Percentiles rank a stretch among this genome's conserved stretches.
These are phyloP conservation scores for Claviceps digitariae DNA, from an alignment of 2,329 filamentous ascomycete species.

Conservation along the genomic window DNA sequence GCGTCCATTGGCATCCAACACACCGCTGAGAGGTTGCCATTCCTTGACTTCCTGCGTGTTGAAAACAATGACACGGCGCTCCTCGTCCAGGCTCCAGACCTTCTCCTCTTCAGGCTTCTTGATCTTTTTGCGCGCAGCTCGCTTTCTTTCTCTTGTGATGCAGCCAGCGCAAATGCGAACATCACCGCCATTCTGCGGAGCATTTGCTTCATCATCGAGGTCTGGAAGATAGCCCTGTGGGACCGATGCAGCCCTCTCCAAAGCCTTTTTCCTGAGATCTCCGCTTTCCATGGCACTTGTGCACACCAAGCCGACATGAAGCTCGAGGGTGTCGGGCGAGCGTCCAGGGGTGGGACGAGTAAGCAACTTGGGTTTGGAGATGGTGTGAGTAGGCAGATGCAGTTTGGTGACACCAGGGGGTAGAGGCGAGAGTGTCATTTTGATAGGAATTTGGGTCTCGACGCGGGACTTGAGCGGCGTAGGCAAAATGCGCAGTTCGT, in stretches of 20 bases:
- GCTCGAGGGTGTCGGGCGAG: slow-evolving; percentile 61
- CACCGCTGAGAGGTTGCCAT: slow-evolving; percentile 52
- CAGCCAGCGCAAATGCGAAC: slow-evolving; percentile 88
- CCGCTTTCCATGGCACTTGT: slow-evolving; percentile 78
- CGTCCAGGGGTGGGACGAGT: slow-evolving; percentile 55
- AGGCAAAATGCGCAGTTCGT: slow-evolving; percentile 45
- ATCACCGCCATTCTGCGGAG: slow-evolving; percentile 78
- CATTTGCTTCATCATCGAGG: slow-evolving; percentile 48
- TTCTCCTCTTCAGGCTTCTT: slow-evolving; percentile 90
- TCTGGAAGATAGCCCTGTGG: slow-evolving; percentile 23
- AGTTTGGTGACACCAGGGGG: slow-evolving; percentile 65
- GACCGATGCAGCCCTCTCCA: slow-evolving; percentile 37
- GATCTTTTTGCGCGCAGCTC: slow-evolving; percentile 81
- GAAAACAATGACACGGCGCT: slow-evolving; percentile 75
- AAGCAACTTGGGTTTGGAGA: slow-evolving; percentile 86
- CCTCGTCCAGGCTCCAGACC: slow-evolving; percentile 69
- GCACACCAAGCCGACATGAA: slow-evolving; percentile 74
- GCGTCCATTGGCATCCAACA: slow-evolving; percentile 28
- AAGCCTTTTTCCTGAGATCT: slow-evolving; percentile 51
- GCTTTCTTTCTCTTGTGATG: slow-evolving; percentile 80
- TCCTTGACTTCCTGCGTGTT: slow-evolving; percentile 81
- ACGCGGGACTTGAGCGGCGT: slow-evolving; percentile 77
- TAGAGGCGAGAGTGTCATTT: slow-evolving; percentile 62
- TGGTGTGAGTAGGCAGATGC: slow-evolving; percentile 77
- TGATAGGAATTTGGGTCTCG: slow-evolving; percentile 90